Evolutionary conservation across 2,329 filamentous ascomycete species (phyloP).

Genomic region (Fusarium heterosporum): DNA sequence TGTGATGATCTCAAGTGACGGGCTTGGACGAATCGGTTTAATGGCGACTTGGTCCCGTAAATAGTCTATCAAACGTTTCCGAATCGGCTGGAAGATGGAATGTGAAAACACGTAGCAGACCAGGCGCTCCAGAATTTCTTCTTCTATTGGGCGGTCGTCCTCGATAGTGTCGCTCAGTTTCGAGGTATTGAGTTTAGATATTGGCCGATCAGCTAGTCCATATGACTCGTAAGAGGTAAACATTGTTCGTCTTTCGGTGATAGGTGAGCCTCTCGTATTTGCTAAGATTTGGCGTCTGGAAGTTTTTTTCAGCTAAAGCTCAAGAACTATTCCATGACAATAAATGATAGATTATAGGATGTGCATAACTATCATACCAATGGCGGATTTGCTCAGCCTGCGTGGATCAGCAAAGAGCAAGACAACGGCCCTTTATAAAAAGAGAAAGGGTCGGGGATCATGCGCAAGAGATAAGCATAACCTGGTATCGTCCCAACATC

Average conservation of each 20-base stretch:
- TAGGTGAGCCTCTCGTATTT: not conserved
- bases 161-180: not conserved
- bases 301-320: not conserved
- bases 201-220: not conserved
- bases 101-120: slow-evolving; percentile 27
- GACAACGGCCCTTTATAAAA: not conserved
- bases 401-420: not conserved
- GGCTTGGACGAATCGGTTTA: slow-evolving; percentile 28
- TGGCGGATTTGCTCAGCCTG: not conserved
- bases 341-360: not conserved
- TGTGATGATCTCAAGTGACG: slow-evolving; percentile 24
- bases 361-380: not conserved
- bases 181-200: not conserved
- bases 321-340: not conserved
- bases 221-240: not conserved
- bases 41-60: slow-evolving; percentile 27
- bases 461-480: not conserved
- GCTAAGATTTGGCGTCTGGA: not conserved
- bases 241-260: not conserved
- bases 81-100: slow-evolving; percentile 31
- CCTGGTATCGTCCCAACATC: not conserved
- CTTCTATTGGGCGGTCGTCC: slow-evolving; percentile 17
- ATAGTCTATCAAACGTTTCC: slow-evolving; percentile 25
- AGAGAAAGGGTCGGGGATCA: not conserved
- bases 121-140: slow-evolving; percentile 21